phyloP scores from a whole-genome alignment of 2,329 filamentous ascomycete species.

The Thelonectria rubi region DNA sequence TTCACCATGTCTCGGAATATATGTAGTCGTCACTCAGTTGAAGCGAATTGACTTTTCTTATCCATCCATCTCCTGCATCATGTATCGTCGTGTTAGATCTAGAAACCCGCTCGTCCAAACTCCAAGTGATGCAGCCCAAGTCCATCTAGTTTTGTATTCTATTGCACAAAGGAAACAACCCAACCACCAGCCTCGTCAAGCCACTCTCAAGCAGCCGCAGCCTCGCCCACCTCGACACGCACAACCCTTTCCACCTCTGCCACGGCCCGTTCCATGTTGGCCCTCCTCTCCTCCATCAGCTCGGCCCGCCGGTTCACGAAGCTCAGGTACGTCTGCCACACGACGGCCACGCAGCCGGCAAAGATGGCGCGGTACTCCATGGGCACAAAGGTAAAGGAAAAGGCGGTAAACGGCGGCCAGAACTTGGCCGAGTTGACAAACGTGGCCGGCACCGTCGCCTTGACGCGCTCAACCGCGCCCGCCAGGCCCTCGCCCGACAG shows the following conservation, averaged over 20 bases:
- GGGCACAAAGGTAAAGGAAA: constrained; percentile 85
- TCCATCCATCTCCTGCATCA: no score
- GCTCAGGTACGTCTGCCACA: constrained; percentile 92
- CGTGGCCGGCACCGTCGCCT: constrained; percentile 78
- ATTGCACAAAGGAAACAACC: constrained; percentile 4
- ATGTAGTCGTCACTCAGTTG: no score
- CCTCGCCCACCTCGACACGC: constrained; percentile 1
- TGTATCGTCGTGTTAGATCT: no score
- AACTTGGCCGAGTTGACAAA: constrained; percentile 84
- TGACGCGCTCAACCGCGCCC: constrained; percentile 75
- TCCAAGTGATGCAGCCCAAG: background rate
- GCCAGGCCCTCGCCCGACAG: constrained; percentile 72
- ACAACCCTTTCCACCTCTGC: constrained; percentile 12
- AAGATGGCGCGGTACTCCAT: constrained; percentile 84
- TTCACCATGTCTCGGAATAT: background rate
- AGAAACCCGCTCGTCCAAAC: no score
- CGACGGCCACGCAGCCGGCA: constrained; percentile 79
- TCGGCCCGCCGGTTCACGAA: constrained; percentile 81
- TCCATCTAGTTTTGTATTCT: constrained; percentile 13
- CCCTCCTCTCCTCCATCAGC: constrained; percentile 34
- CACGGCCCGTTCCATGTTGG: constrained; percentile 11
- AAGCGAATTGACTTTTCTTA: no score
- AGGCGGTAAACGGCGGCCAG: constrained; percentile 87
- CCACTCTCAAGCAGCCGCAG: constrained; percentile 8
- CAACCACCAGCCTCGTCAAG: background rate